A percentile compares a stretch with the other conserved stretches of the same genome.
phyloP scores from a whole-genome alignment of 345 rosid species.

The Eutrema heterophyllum region DNA sequence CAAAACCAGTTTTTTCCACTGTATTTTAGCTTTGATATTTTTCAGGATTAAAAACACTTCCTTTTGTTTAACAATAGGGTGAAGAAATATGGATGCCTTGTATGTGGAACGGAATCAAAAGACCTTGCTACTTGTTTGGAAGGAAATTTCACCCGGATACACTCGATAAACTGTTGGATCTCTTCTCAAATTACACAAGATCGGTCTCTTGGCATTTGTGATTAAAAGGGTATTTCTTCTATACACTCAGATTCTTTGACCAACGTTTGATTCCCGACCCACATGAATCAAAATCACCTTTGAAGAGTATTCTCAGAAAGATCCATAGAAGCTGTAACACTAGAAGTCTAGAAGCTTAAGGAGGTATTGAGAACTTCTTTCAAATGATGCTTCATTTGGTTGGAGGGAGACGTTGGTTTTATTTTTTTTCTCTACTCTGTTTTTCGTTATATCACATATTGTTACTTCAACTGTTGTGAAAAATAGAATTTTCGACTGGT shows the following conservation, averaged over 20 bases:
- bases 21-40: neutral
- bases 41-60: neutral
- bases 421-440: neutral
- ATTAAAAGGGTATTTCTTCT: conserved; percentile 7
- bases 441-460: conserved; percentile 12
- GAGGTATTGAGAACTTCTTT: neutral
- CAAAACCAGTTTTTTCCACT: neutral
- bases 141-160: conserved; percentile 82
- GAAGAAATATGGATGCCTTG: conserved; percentile 58
- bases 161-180: conserved; percentile 61
- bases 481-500: neutral
- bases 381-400: neutral
- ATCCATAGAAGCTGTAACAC: conserved; percentile 6
- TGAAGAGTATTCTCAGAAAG: conserved; percentile 1
- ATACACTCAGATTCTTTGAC: conserved; percentile 24
- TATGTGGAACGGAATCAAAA: conserved; percentile 88
- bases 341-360: conserved; percentile 14
- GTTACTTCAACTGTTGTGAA: conserved; percentile 8
- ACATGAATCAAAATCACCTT: conserved; percentile 7
- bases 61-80: conserved; percentile 37
- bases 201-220: conserved; percentile 20
- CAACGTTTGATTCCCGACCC: conserved; percentile 4
- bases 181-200: conserved; percentile 69
- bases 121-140: conserved; percentile 93
- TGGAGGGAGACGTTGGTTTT: conserved; percentile 19